Percentiles rank a stretch among this genome's conserved stretches.
Conservation (phyloP, 2,329 filamentous ascomycete species). For the Pezicula carpinea region DNA sequence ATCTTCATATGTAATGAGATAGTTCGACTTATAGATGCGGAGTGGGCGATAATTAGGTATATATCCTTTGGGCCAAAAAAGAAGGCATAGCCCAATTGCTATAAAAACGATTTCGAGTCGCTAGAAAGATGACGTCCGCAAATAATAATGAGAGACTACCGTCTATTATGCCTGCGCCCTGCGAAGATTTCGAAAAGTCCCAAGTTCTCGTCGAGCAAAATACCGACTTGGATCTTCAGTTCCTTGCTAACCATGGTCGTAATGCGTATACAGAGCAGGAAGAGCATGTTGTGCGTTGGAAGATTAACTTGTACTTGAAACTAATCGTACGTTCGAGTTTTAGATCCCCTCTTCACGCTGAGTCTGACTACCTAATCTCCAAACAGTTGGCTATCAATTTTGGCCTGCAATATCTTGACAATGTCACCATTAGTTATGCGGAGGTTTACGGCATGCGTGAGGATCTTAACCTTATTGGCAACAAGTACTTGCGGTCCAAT, state of each 20-base stretch:
- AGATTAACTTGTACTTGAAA: background rate
- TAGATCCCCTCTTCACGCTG: background rate
- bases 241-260: background rate
- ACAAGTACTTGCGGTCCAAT: conserved; percentile 49
- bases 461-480: conserved; percentile 46
- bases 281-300: background rate
- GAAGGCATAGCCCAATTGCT: no score
- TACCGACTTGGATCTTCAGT: background rate
- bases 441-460: conserved; percentile 52
- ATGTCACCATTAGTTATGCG: conserved; percentile 47
- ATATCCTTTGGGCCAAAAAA: no score
- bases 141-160: no score
- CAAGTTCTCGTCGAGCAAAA: background rate
- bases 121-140: no score
- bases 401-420: conserved; percentile 18
- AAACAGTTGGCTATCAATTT: background rate
- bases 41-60: no score
- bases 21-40: no score
- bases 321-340: background rate
- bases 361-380: background rate
- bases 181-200: background rate
- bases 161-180: no score
- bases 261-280: background rate
- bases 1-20: no score
- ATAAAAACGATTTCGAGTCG: no score